Evolutionary conservation across 2,329 filamentous ascomycete species (phyloP).

Genomic region (Rhinocladiella similis): DNA sequence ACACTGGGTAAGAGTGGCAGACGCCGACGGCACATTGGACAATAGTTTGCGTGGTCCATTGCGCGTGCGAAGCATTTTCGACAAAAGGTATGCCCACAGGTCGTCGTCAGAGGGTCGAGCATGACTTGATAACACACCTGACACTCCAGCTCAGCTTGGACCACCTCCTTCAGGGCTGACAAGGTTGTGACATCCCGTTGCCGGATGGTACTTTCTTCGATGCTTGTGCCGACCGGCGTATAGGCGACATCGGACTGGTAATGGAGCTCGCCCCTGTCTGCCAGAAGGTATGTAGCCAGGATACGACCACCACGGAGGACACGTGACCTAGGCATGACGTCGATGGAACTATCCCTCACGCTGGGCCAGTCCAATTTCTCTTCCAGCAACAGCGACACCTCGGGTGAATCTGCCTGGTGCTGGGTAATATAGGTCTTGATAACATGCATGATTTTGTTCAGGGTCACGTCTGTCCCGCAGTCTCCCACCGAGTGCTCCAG

Average conservation of each 20-base stretch:
- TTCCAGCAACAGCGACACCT: slow-evolving; percentile 42
- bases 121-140: slow-evolving; percentile 84
- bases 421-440: slow-evolving; percentile 56
- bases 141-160: slow-evolving; percentile 76
- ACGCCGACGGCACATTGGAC: slow-evolving; percentile 74
- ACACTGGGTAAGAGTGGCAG: slow-evolving; percentile 57
- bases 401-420: slow-evolving; percentile 35
- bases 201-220: slow-evolving; percentile 29
- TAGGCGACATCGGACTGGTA: slow-evolving; percentile 60
- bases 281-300: slow-evolving; percentile 66
- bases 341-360: slow-evolving; percentile 32
- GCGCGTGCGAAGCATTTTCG: slow-evolving; percentile 74
- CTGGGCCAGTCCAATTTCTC: slow-evolving; percentile 41
- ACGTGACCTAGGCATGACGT: slow-evolving; percentile 28
- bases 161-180: slow-evolving; percentile 59
- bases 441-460: slow-evolving; percentile 68
- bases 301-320: slow-evolving; percentile 60
- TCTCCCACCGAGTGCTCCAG: slow-evolving; percentile 75
- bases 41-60: slow-evolving; percentile 74
- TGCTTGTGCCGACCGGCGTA: slow-evolving; percentile 26
- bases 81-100: slow-evolving; percentile 89
- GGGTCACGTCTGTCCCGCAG: slow-evolving; percentile 72
- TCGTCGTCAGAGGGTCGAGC: slow-evolving; percentile 78
- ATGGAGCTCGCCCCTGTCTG: slow-evolving; percentile 59
- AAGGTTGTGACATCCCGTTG: slow-evolving; percentile 54